Evolutionary conservation across 192 early-diverging fungal species (phyloP), one percentile per base, ranked within the genome.

Genomic region (Glomus cerebriforme): DNA sequence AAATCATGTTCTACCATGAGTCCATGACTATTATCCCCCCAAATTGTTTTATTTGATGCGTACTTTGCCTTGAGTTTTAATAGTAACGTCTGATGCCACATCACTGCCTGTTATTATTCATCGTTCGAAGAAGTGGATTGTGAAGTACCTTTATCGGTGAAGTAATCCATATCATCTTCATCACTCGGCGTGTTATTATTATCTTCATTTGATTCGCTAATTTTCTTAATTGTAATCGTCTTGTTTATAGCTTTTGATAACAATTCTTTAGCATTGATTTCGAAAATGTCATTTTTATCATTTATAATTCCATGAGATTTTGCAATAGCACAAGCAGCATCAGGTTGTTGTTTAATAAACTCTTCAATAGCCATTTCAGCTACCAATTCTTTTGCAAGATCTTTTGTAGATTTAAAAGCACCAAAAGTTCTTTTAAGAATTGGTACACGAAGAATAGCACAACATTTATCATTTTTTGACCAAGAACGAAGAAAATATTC

Each of bases 361-460:
- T 71, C 69, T 47, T 49, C 39, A 3, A 71, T 43, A 0, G 69
- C 43, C 69, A 71, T 71, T 71, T 71, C 69, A 12, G 69, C 69
- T 9, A 71, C 69, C 26, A 49, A 27, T 27, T 47, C 69, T 26
- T 47, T 27, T 29, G 69, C 69, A 1, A 29, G 43, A 22, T 47
- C 24, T 27, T 45, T 47, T 0, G 69, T 71, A 6, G 17, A n/a
- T 31, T 71, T 71, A 45, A 71, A 71, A 9, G 31, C 43, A 17
- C 69, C 69, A 49, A 71, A 71, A 29, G 69, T 26, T 26, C 43
- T 43, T 49, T 71, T 71, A 19, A 71, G 43, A 17, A 71, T 71
- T 71, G 69, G 69, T 47, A 71, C 43, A 71, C 69, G 69, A 47
- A 71, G 26, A 27, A 71, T 29, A 47, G 43, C 37, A 49, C 37